Percentiles rank a stretch among this genome's conserved stretches.
Evolutionary conservation across 768 basidiomycete species (phyloP).

Genomic region (Boletus rufocinnamomeus): DNA sequence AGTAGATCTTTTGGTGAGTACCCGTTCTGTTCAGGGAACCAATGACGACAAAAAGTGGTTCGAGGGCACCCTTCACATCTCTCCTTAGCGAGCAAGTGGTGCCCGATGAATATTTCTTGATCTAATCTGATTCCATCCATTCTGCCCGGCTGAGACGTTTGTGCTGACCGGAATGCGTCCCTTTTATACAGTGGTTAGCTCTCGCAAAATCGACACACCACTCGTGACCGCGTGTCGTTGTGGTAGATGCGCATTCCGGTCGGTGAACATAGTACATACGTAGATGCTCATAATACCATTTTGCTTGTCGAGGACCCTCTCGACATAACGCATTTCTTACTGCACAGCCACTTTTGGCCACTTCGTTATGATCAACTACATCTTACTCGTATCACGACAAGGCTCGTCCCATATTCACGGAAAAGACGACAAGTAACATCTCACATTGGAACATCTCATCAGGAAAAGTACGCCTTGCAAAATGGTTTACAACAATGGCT

Average conservation of each 20-base stretch:
- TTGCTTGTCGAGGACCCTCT: neutral
- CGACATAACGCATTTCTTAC: neutral
- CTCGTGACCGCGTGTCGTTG: neutral
- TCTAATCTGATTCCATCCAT: slow-evolving; percentile 78
- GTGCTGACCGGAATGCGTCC: slow-evolving; percentile 15
- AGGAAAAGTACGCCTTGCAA: slow-evolving; percentile 94
- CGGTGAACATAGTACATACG: neutral
- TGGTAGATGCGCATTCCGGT: neutral
- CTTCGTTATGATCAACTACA: slow-evolving; percentile 79
- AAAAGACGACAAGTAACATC: slow-evolving; percentile 6
- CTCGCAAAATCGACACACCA: neutral
- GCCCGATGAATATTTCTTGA: slow-evolving; percentile 74
- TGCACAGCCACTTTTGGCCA: slow-evolving; percentile 29
- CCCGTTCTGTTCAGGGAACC: slow-evolving; percentile 22
- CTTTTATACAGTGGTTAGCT: neutral
- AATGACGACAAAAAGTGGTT: slow-evolving; percentile 78
- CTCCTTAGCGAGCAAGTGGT: slow-evolving; percentile 39
- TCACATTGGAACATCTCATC: slow-evolving; percentile 14
- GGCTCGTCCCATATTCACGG: slow-evolving; percentile 44
- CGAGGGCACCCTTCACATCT: slow-evolving; percentile 56
- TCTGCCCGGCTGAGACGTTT: neutral
- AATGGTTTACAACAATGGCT: slow-evolving; percentile 91
- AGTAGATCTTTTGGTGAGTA: slow-evolving; percentile 25
- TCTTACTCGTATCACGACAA: slow-evolving; percentile 92
- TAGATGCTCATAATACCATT: slow-evolving; percentile 6